Evolutionary conservation across 495 filamentous ascomycete genomes (phyloP), one percentile per base, ranked within the genome.

Genomic region (Daldinia bambusicola): DNA sequence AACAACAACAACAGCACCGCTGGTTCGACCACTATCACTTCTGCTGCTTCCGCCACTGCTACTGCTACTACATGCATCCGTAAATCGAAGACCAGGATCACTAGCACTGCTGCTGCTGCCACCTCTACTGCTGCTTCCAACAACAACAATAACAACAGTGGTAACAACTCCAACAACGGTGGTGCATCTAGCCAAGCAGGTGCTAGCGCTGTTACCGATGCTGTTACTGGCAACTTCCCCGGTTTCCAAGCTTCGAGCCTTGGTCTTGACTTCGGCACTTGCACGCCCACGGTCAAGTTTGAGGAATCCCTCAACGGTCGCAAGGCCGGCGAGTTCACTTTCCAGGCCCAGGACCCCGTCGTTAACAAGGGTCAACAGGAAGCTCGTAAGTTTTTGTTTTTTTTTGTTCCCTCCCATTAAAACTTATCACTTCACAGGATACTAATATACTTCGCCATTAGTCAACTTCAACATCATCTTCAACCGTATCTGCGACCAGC

Each of bases 401-500:
- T 26, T 26, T 26, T 1, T 26, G 1, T 26, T 74, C 12, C 10
- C 5, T 32, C 13, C 13, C 26, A 13, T 16, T 10, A 26, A n/a
- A 16, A 30, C 12, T 16, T n/a, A 53, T 32, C 7, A 53, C 26
- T 32, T 53, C 4, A 16, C 12, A 32, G 1, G n/a, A 32, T 14
- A 14, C 22, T 53, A 53, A 53, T 14, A 8, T 30, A 13, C 4
- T 10, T 32, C 12, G 50, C 3, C 26, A n/a, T 32, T 31, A 53
- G 50, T 87, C 31, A 87, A 88, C 81, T 84, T 85, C 60, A 82
- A 84, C 79, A 90, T 89, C 82, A 90, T 89, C 81, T 87, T 87
- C 79, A 89, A 89, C 82, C 84, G 86, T 61, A 83, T 89, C 75
- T 87, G 86, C 74, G 86, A 89, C 77, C 86, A 88, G 81, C 81